Percentiles rank a stretch among this genome's conserved stretches.
These are phyloP conservation scores for Ustilago cynodontis DNA, from an alignment of 1,284 basidiomycete genomes.

Conservation along the genomic window DNA sequence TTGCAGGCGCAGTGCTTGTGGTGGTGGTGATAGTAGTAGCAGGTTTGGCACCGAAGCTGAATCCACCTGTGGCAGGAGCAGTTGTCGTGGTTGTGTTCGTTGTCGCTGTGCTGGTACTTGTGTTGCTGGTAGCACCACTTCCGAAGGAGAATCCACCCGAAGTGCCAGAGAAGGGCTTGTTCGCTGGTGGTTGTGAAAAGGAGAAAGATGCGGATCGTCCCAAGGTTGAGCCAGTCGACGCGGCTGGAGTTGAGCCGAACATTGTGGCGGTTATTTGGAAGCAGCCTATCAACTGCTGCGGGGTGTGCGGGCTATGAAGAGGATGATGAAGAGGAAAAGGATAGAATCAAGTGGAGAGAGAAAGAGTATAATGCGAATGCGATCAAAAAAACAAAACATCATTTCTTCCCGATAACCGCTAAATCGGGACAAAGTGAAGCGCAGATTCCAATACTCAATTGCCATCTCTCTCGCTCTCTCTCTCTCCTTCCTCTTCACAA, in stretches of 20 bases:
- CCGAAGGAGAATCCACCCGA: slow-evolving; percentile 50
- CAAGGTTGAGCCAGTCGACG: slow-evolving; percentile 31
- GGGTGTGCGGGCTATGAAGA: not conserved
- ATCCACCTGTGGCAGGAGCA: slow-evolving; percentile 35
- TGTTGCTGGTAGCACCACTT: slow-evolving; percentile 16
- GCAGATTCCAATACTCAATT: not conserved
- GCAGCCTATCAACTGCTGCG: not conserved
- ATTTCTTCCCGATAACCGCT: not conserved
- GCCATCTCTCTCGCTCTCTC: not conserved
- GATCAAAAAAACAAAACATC: not conserved
- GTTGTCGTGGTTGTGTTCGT: slow-evolving; percentile 18
- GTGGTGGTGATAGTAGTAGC: slow-evolving; percentile 9
- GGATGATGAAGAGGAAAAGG: not conserved
- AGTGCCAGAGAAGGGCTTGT: slow-evolving; percentile 51
- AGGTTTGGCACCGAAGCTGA: slow-evolving; percentile 52
- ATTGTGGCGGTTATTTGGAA: slow-evolving; percentile 3
- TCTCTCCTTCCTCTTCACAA: not conserved
- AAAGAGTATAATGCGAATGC: too few relatives aligned
- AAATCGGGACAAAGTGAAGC: not conserved
- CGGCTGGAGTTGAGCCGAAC: slow-evolving; percentile 42
- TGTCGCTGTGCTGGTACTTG: slow-evolving; percentile 19
- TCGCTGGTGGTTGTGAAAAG: slow-evolving; percentile 52
- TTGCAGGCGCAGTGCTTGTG: slow-evolving; percentile 25
- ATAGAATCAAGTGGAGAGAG: not conserved
- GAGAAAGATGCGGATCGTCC: slow-evolving; percentile 54